Conservation (phyloP, 2,329 filamentous ascomycete genomes). For the Berkeleyomyces rouxiae region DNA sequence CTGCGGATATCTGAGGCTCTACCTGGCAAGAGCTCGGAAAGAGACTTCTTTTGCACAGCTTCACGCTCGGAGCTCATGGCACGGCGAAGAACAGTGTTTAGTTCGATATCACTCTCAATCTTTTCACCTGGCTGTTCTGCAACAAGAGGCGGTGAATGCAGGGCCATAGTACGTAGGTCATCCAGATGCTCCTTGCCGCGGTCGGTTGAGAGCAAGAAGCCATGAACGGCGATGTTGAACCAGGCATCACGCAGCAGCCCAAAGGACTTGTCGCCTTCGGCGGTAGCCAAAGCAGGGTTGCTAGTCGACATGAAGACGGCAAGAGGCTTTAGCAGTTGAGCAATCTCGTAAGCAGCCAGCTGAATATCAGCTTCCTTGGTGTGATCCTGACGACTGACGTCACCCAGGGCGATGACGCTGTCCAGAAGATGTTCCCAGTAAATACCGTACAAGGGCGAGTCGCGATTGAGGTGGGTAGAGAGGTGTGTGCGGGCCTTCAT, state of each 20-base stretch:
- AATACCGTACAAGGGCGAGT: constrained; percentile 62
- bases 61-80: constrained; percentile 69
- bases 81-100: constrained; percentile 81
- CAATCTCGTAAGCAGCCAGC: constrained; percentile 72
- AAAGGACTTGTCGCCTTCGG: constrained; percentile 46
- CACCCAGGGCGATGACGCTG: constrained; percentile 76
- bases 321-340: constrained; percentile 73
- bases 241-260: constrained; percentile 75
- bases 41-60: constrained; percentile 60
- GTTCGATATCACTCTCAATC: constrained; percentile 87
- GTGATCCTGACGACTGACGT: constrained; percentile 58
- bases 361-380: constrained; percentile 64
- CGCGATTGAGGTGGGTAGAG: constrained; percentile 48
- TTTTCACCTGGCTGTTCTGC: constrained; percentile 78
- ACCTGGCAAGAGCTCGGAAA: constrained; percentile 57
- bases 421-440: constrained; percentile 76
- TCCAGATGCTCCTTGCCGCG: constrained; percentile 55
- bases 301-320: constrained; percentile 62
- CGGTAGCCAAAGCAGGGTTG: constrained; percentile 34
- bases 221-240: constrained; percentile 96
- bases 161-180: constrained; percentile 69
- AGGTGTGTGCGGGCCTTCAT: constrained; percentile 66
- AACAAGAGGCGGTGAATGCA: constrained; percentile 74
- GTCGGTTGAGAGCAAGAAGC: constrained; percentile 60
- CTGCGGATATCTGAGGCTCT: constrained; percentile 64